phyloP scores from a whole-genome alignment of 225 moss, liverwort and hornwort species.

The Ulota crispa region DNA sequence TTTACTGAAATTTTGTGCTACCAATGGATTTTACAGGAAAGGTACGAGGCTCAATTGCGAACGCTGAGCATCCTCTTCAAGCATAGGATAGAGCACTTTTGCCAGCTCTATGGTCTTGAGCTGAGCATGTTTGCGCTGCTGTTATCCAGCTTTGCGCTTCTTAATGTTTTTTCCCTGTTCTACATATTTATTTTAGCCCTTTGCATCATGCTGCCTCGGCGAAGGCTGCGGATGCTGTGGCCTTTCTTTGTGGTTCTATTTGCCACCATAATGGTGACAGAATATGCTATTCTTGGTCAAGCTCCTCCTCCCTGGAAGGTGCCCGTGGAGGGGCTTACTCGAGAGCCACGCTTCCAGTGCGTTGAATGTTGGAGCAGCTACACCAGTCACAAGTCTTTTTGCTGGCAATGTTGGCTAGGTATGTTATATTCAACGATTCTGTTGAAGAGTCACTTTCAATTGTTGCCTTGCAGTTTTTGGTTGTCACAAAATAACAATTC shows the following conservation, averaged over 20 bases:
- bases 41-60: conserved; percentile 87
- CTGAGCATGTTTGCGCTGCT: conserved; percentile 87
- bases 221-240: conserved; percentile 76
- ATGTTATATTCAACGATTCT: conserved; percentile 11
- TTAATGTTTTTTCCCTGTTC: conserved; percentile 80
- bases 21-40: conserved; percentile 54
- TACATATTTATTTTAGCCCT: conserved; percentile 82
- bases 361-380: conserved; percentile 70
- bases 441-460: neutral
- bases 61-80: conserved; percentile 74
- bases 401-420: conserved; percentile 98
- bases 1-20: conserved; percentile 4
- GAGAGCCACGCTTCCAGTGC: conserved; percentile 52
- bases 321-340: conserved; percentile 38
- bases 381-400: conserved; percentile 50
- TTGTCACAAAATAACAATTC: neutral
- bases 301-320: conserved; percentile 76
- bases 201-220: conserved; percentile 75
- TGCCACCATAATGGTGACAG: conserved; percentile 70
- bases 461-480: neutral
- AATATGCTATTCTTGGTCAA: conserved; percentile 83
- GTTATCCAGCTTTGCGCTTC: conserved; percentile 76
- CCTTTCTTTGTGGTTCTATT: conserved; percentile 83
- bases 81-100: conserved; percentile 78
- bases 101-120: conserved; percentile 86